phyloP scores from a whole-genome alignment of 768 basidiomycete genomes.

The Daedaleopsis nitida region DNA sequence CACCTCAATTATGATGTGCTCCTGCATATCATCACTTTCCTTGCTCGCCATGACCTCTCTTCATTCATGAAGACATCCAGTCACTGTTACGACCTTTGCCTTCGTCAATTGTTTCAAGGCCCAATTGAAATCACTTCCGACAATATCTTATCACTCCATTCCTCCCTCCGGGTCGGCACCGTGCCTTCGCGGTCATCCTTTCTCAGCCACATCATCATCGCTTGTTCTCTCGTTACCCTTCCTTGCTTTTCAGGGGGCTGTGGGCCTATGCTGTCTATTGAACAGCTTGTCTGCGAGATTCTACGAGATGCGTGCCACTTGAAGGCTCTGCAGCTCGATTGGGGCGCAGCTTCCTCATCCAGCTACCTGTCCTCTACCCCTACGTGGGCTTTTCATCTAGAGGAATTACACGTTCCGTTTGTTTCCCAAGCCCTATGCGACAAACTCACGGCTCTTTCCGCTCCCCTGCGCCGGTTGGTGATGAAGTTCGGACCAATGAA shows the following conservation, averaged over 20 bases:
- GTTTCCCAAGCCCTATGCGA: background rate
- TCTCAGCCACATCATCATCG: conserved; percentile 1
- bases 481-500: background rate
- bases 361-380: background rate
- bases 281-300: background rate
- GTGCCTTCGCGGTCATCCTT: background rate
- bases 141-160: background rate
- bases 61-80: background rate
- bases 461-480: background rate
- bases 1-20: conserved; percentile 6
- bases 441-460: background rate
- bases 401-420: background rate
- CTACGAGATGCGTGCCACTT: background rate
- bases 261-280: background rate
- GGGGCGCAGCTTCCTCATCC: conserved; percentile 3
- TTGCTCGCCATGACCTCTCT: conserved; percentile 2
- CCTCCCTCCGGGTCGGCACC: background rate
- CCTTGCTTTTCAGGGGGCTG: too few species aligned
- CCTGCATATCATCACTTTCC: conserved; percentile 1
- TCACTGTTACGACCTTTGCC: background rate
- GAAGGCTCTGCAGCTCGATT: background rate
- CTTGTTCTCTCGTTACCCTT: background rate
- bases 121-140: background rate
- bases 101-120: background rate
- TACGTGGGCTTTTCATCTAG: background rate